Conservation (phyloP, 176 grass and related monocot genomes). For the Secale cereale region DNA sequence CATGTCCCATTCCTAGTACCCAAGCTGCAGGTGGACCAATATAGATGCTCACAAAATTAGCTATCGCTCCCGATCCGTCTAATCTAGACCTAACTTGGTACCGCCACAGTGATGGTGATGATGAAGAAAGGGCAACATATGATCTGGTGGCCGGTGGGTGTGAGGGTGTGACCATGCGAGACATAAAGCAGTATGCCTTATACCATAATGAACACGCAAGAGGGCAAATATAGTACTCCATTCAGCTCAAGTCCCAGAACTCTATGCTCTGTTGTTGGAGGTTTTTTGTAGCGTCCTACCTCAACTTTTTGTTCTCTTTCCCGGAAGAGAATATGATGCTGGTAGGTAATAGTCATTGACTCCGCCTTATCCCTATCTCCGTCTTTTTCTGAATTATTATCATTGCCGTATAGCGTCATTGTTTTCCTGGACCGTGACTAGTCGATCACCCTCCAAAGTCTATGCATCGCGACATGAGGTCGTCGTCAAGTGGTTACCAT, state of each 20-base stretch:
- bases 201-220: neutral
- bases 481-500: neutral
- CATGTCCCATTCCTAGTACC: neutral
- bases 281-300: neutral
- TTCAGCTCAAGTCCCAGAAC: neutral
- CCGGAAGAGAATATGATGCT: neutral
- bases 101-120: constrained; percentile 2
- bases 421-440: neutral
- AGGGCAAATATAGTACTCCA: neutral
- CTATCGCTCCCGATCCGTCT: neutral
- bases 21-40: neutral
- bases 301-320: neutral
- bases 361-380: neutral
- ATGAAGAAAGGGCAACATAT: neutral
- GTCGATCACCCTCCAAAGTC: neutral
- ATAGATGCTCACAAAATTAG: constrained; percentile 1
- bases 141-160: neutral
- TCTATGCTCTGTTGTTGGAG: neutral
- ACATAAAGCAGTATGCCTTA: neutral
- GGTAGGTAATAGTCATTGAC: neutral
- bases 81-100: constrained; percentile 16
- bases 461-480: neutral
- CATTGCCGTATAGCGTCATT: neutral
- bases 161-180: neutral
- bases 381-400: neutral